A percentile compares a stretch with the other conserved stretches of the same genome.
Evolutionary conservation across 2,329 filamentous ascomycete species (phyloP).

Genomic region (Aureobasidium vineae): DNA sequence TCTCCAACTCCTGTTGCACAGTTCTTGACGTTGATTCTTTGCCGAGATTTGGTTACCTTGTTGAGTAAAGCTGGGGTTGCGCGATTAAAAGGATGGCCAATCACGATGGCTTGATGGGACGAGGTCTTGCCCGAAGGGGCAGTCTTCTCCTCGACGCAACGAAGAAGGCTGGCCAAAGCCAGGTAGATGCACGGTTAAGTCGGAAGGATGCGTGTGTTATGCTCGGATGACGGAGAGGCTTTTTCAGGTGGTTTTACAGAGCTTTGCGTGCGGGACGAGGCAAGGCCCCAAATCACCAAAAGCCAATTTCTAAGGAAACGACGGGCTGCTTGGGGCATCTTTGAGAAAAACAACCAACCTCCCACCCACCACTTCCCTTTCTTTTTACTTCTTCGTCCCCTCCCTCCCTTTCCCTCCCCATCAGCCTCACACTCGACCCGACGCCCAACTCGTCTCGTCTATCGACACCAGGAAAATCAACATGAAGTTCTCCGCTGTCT

Average conservation of each 20-base stretch:
- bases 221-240: slow-evolving; percentile 22
- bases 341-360: slow-evolving; percentile 27
- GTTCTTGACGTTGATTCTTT: slow-evolving; percentile 16
- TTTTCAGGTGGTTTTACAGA: slow-evolving; percentile 16
- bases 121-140: neutral
- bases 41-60: slow-evolving; percentile 23
- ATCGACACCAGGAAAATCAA: slow-evolving; percentile 1
- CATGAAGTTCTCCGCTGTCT: slow-evolving; percentile 21
- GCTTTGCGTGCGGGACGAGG: slow-evolving; percentile 15
- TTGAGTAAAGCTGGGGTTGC: slow-evolving; percentile 13
- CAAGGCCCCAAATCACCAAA: slow-evolving; percentile 20
- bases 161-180: neutral
- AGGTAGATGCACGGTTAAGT: slow-evolving; percentile 19
- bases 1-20: neutral
- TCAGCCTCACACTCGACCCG: slow-evolving; percentile 18
- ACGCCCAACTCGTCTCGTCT: slow-evolving; percentile 26
- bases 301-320: slow-evolving; percentile 12
- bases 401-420: slow-evolving; percentile 1
- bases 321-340: slow-evolving; percentile 14
- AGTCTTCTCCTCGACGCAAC: slow-evolving; percentile 9
- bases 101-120: neutral
- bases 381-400: slow-evolving; percentile 8
- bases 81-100: slow-evolving; percentile 24
- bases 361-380: neutral
- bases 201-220: slow-evolving; percentile 4